phyloP scores from a whole-genome alignment of 345 rosid genomes.

The Dipteronia dyeriana region DNA sequence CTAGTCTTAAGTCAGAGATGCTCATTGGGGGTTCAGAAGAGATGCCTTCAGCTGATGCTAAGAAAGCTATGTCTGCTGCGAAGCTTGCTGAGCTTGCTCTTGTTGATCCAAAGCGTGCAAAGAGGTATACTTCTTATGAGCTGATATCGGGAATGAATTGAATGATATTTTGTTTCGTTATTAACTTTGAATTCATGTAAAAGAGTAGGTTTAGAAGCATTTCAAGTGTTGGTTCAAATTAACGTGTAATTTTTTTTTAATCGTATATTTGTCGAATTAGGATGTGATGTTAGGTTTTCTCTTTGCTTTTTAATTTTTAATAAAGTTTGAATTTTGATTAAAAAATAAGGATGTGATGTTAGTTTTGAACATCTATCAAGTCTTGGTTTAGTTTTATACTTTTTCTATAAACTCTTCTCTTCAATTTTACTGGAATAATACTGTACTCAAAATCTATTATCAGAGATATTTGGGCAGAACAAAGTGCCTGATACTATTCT shows the following conservation, averaged over 20 bases:
- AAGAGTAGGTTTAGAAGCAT: not conserved
- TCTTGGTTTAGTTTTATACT: not conserved
- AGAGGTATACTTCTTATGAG: slow-evolving; percentile 53
- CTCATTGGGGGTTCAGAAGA: slow-evolving; percentile 73
- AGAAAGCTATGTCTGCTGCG: slow-evolving; percentile 86
- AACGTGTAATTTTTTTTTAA: not conserved
- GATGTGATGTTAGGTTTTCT: not conserved
- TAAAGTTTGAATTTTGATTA: no score
- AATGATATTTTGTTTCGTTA: not conserved
- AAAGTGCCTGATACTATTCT: not conserved
- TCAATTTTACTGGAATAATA: not conserved
- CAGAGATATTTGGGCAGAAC: not conserved
- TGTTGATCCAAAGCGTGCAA: slow-evolving; percentile 94
- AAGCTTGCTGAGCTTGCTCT: slow-evolving; percentile 99
- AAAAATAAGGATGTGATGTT: not conserved
- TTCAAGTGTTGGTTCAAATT: not conserved
- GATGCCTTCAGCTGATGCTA: slow-evolving; percentile 50
- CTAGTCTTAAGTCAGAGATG: slow-evolving; percentile 77
- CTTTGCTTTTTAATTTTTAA: no score
- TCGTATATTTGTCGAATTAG: not conserved
- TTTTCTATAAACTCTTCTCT: not conserved
- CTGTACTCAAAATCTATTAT: not conserved
- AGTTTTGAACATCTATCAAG: not conserved
- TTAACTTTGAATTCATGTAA: not conserved
- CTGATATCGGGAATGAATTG: not conserved